Conservation (phyloP, 148 eudicot species). For the Selenicereus undatus region DNA sequence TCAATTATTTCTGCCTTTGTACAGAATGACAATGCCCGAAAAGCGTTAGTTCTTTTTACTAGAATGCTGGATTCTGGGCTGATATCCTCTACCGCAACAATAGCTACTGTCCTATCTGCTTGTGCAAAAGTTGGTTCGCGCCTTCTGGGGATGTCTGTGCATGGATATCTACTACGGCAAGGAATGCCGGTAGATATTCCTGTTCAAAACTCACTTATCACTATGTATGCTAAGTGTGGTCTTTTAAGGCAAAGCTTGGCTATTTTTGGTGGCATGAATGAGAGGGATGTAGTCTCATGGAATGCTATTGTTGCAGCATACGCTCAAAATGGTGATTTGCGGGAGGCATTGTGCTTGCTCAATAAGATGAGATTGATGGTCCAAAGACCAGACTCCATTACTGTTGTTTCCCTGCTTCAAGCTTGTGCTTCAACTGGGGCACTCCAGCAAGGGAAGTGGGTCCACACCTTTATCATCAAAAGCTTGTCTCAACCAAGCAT, state of each 20-base stretch:
- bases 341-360: constrained; percentile 48
- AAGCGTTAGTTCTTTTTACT: constrained; percentile 47
- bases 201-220: constrained; percentile 65
- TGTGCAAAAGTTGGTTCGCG: constrained; percentile 56
- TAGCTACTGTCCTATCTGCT: constrained; percentile 70
- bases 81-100: constrained; percentile 49
- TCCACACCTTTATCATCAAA: constrained; percentile 59
- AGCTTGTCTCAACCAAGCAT: constrained; percentile 48
- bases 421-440: constrained; percentile 81
- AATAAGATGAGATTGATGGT: constrained; percentile 53
- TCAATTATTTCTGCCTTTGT: constrained; percentile 85
- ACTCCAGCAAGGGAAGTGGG: constrained; percentile 70
- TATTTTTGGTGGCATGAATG: constrained; percentile 50
- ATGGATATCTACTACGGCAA: constrained; percentile 58
- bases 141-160: constrained; percentile 54
- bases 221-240: constrained; percentile 76
- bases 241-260: constrained; percentile 39
- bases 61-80: constrained; percentile 44
- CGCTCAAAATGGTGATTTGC: constrained; percentile 64
- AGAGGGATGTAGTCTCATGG: constrained; percentile 85
- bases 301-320: constrained; percentile 73
- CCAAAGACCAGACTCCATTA: constrained; percentile 57
- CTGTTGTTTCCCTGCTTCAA: constrained; percentile 67
- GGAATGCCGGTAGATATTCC: constrained; percentile 44
- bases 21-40: constrained; percentile 58